These are phyloP conservation scores for Staphylotrichum tortipilum DNA, from an alignment of 495 filamentous ascomycete species.

Conservation along the genomic window DNA sequence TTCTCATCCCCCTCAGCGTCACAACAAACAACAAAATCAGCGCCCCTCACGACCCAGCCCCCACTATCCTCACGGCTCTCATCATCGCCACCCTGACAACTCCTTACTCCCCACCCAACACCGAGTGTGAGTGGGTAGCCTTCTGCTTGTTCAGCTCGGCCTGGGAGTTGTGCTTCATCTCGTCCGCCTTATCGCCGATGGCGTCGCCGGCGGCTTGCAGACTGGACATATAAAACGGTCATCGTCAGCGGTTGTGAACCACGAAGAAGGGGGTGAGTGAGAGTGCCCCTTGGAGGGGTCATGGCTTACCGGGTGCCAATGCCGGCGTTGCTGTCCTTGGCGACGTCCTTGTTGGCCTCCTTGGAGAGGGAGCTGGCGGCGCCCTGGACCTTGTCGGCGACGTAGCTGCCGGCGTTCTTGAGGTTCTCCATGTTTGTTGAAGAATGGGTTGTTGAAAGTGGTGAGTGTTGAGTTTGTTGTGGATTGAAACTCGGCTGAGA, in stretches of 20 bases:
- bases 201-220: constrained; percentile 48
- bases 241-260: constrained; percentile 11
- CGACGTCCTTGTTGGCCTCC: constrained; percentile 59
- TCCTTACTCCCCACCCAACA: too few species aligned
- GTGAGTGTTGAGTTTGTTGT: constrained; percentile 5
- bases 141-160: constrained; percentile 52
- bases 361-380: constrained; percentile 43
- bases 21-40: too few species aligned
- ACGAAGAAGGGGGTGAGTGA: neutral
- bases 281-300: too few species aligned
- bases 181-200: constrained; percentile 47
- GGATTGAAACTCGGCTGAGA: constrained; percentile 13
- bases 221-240: too few species aligned
- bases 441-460: constrained; percentile 26
- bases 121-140: constrained; percentile 48
- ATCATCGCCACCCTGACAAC: too few species aligned
- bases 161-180: constrained; percentile 45
- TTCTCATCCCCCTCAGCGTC: too few species aligned
- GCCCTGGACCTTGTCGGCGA: constrained; percentile 50
- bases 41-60: too few species aligned
- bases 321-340: constrained; percentile 47
- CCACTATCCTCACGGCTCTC: too few species aligned
- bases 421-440: constrained; percentile 48
- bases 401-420: constrained; percentile 54
- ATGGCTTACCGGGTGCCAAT: constrained; percentile 43